These are phyloP conservation scores for Eucalyptus shirleyi DNA, from an alignment of 345 rosid genomes.

Conservation along the genomic window DNA sequence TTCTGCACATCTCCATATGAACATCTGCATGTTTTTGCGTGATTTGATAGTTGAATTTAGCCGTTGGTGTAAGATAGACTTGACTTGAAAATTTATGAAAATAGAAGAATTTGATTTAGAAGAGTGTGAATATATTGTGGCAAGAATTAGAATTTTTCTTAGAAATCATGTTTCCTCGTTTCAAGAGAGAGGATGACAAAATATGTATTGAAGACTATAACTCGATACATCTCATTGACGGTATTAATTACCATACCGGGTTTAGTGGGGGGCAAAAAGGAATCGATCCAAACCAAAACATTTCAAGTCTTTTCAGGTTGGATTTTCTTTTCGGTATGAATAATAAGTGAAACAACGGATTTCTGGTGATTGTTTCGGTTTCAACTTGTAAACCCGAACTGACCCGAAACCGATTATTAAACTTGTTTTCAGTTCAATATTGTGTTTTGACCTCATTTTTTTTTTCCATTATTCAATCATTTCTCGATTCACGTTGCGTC, in stretches of 20 bases:
- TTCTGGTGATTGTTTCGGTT: not conserved
- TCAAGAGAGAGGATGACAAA: not conserved
- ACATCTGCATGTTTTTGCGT: not conserved
- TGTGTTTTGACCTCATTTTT: not conserved
- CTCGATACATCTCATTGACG: not conserved
- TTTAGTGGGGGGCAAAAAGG: not conserved
- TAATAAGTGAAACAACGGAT: not conserved
- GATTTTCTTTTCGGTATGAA: not conserved
- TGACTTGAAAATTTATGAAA: not conserved
- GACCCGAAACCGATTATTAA: not conserved
- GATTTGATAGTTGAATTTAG: rapidly evolving
- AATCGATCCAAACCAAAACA: not conserved
- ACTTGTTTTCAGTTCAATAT: not conserved
- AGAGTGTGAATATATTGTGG: rapidly evolving
- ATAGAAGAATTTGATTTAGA: not conserved
- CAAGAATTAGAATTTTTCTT: not conserved
- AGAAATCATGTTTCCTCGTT: not conserved
- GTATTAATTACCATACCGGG: not conserved
- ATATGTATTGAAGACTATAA: not conserved
- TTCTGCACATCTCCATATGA: not conserved
- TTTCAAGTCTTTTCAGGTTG: not conserved
- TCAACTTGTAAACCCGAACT: not conserved
- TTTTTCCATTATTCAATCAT: not conserved
- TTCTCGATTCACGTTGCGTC: not conserved
- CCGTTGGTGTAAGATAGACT: not conserved